Evolutionary conservation across 2,329 filamentous ascomycete genomes (phyloP).

Genomic region (Teratosphaeria pseudoeucalypti): DNA sequence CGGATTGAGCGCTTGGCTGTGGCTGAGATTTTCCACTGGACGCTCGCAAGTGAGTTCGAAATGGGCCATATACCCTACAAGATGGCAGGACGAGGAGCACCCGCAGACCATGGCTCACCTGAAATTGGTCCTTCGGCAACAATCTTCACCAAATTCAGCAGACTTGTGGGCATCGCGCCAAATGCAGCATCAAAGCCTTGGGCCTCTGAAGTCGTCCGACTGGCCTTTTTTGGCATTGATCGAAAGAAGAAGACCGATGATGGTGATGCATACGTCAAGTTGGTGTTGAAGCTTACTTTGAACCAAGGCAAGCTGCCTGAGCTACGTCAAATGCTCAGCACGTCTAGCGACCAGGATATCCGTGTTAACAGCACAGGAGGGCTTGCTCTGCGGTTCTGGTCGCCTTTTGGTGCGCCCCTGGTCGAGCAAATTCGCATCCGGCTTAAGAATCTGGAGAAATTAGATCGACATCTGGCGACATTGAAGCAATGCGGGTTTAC

Average conservation of each 20-base stretch:
- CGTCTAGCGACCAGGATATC: conserved; percentile 47
- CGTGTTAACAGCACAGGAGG: conserved; percentile 52
- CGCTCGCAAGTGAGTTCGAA: conserved; percentile 4
- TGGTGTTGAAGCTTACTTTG: conserved; percentile 32
- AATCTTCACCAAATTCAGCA: conserved; percentile 11
- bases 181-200: conserved; percentile 11
- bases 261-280: conserved; percentile 18
- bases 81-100: not conserved
- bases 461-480: conserved; percentile 60
- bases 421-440: conserved; percentile 49
- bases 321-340: conserved; percentile 30
- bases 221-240: conserved; percentile 15
- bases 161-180: conserved; percentile 7
- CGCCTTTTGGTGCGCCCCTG: conserved; percentile 48
- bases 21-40: conserved; percentile 21
- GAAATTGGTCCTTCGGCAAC: conserved; percentile 2
- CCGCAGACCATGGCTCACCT: not conserved
- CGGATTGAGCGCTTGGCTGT: conserved; percentile 31
- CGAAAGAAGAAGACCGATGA: not conserved
- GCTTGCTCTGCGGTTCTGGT: conserved; percentile 52
- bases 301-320: conserved; percentile 22
- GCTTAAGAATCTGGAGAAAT: conserved; percentile 56
- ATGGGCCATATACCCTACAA: conserved; percentile 1
- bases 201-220: conserved; percentile 13
- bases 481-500: conserved; percentile 49